phyloP scores from a whole-genome alignment of 2,329 filamentous ascomycete species.

The Pyrenophora teres region DNA sequence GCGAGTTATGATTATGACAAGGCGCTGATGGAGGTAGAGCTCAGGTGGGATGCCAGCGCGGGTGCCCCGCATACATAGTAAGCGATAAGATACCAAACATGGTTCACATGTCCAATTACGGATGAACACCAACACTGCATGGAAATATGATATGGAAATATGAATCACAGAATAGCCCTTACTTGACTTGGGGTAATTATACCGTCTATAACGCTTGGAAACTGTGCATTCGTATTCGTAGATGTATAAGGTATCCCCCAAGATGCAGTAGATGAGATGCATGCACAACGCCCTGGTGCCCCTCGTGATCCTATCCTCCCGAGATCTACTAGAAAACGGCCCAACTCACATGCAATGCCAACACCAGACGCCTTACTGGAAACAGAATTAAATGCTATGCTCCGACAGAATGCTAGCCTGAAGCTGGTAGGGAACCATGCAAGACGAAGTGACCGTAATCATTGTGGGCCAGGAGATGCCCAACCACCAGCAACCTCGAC shows the following conservation, averaged over 20 bases:
- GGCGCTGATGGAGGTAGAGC: conserved; percentile 5
- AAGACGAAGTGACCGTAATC: conserved; percentile 14
- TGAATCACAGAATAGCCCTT: background rate
- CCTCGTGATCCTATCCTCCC: background rate
- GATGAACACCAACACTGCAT: background rate
- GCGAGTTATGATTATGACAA: conserved; percentile 6
- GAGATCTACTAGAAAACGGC: conserved; percentile 8
- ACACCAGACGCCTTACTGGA: conserved; percentile 29
- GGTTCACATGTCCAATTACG: conserved; percentile 7
- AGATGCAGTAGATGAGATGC: conserved; percentile 2
- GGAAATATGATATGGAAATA: background rate
- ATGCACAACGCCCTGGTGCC: conserved; percentile 17
- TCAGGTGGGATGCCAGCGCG: conserved; percentile 11
- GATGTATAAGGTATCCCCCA: conserved; percentile 2
- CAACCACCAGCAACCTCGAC: conserved; percentile 96
- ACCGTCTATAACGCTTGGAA: background rate
- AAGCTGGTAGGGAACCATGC: conserved; percentile 22
- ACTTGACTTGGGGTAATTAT: background rate
- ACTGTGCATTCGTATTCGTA: conserved; percentile 9
- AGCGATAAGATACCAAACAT: conserved; percentile 14
- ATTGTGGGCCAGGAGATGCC: conserved; percentile 59
- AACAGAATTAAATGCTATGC: conserved; percentile 22
- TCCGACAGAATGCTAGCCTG: conserved; percentile 28
- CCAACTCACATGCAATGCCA: conserved; percentile 24
- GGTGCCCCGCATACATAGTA: conserved; percentile 12